Evolutionary conservation across 768 basidiomycete genomes (phyloP).

Genomic region (Hygrophoropsis aurantiaca): DNA sequence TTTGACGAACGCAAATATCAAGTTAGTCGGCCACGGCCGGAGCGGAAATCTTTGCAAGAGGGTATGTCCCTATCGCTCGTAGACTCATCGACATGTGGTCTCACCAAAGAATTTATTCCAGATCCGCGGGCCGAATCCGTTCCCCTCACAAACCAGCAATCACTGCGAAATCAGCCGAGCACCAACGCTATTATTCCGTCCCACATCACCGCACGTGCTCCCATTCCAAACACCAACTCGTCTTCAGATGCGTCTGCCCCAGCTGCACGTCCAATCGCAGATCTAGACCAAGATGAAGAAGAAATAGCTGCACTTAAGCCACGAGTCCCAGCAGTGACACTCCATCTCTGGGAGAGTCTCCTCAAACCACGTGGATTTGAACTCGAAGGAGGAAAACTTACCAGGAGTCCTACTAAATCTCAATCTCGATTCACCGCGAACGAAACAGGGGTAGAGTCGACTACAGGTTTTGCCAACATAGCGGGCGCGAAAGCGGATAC

Average conservation of each 20-base stretch:
- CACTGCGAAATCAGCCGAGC: slow-evolving; percentile 18
- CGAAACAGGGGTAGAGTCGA: no score
- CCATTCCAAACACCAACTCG: slow-evolving; percentile 14
- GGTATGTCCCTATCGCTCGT: slow-evolving; percentile 13
- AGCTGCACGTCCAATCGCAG: slow-evolving; percentile 12
- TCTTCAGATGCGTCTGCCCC: slow-evolving; percentile 13
- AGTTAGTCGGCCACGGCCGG: slow-evolving; percentile 59
- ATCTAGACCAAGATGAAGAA: slow-evolving; percentile 44
- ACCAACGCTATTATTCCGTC: background rate
- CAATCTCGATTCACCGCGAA: slow-evolving; percentile 21
- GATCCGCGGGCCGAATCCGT: slow-evolving; percentile 14
- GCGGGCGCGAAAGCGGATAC: no score
- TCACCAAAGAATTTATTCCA: slow-evolving; percentile 13
- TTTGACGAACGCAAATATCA: slow-evolving; percentile 65
- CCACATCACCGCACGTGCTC: slow-evolving; percentile 11
- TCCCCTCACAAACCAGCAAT: slow-evolving; percentile 8
- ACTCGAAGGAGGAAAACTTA: slow-evolving; percentile 52
- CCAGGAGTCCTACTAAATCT: slow-evolving; percentile 60
- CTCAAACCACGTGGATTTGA: slow-evolving; percentile 69
- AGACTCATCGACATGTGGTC: slow-evolving; percentile 14
- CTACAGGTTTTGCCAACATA: no score
- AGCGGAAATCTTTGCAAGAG: slow-evolving; percentile 39
- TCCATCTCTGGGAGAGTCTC: slow-evolving; percentile 71
- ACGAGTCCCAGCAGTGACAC: slow-evolving; percentile 61
- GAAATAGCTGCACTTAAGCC: slow-evolving; percentile 54